A percentile compares a stretch with the other conserved stretches of the same genome.
phyloP scores from a whole-genome alignment of 2,329 filamentous ascomycete species.

The Macrophomina tecta region DNA sequence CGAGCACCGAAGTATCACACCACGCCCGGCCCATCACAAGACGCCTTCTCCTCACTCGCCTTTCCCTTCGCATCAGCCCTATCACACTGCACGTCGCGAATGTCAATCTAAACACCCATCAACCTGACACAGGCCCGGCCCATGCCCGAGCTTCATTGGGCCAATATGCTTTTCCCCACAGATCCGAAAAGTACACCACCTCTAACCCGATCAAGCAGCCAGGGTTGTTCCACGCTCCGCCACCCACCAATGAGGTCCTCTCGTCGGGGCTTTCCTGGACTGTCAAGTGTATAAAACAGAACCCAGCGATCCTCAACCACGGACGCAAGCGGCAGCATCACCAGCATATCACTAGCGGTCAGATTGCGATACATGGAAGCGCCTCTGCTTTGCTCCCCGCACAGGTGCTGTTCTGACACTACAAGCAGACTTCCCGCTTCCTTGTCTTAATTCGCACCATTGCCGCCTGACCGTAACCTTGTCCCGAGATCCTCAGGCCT shows the following conservation, averaged over 20 bases:
- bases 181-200: not conserved
- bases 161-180: not conserved
- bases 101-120: not conserved
- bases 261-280: not conserved
- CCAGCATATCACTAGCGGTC: slow-evolving; percentile 4
- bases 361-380: not conserved
- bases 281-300: not conserved
- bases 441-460: not conserved
- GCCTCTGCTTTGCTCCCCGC: too few relatives aligned
- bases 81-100: not conserved
- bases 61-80: not conserved
- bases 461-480: not conserved
- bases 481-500: not conserved
- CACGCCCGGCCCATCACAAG: not conserved
- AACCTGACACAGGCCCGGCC: slow-evolving; percentile 7
- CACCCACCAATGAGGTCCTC: not conserved
- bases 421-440: not conserved
- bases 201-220: not conserved
- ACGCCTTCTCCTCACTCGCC: not conserved
- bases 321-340: not conserved
- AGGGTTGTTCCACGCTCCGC: not conserved
- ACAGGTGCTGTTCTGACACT: not conserved
- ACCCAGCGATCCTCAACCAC: not conserved
- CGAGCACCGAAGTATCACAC: slow-evolving; percentile 10
- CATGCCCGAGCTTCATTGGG: not conserved